These are phyloP conservation scores for Magnusiomyces suaveolens DNA, from an alignment of 1,139 yeast species.

Conservation along the genomic window DNA sequence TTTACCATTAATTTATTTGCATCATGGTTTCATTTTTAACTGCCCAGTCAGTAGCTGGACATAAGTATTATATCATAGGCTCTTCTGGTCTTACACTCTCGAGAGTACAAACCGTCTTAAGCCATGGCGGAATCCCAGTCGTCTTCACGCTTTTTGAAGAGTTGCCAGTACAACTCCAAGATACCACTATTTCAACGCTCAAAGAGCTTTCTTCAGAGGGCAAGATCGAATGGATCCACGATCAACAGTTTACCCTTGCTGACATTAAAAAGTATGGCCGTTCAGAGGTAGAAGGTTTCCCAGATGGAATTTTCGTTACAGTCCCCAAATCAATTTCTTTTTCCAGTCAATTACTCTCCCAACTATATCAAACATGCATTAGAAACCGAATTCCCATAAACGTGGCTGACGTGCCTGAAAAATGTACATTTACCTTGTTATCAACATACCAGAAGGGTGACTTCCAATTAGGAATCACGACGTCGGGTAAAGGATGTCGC, in stretches of 20 bases:
- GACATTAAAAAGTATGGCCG: conserved; percentile 56
- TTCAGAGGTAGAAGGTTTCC: conserved; percentile 47
- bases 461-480: conserved; percentile 75
- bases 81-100: conserved; percentile 19
- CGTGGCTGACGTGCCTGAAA: conserved; percentile 61
- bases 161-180: not conserved
- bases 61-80: conserved; percentile 57
- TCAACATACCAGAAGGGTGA: conserved; percentile 65
- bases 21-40: conserved; percentile 35
- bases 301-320: conserved; percentile 68
- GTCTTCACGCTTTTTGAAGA: conserved; percentile 2
- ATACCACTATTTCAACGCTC: not conserved
- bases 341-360: not conserved
- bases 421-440: conserved; percentile 65
- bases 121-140: conserved; percentile 11
- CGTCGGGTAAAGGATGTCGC: conserved; percentile 85
- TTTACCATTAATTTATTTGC: not conserved
- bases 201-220: not conserved
- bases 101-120: conserved; percentile 10
- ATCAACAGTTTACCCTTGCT: conserved; percentile 33
- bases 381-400: conserved; percentile 70
- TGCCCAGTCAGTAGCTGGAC: conserved; percentile 43
- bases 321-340: conserved; percentile 27
- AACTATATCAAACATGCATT: conserved; percentile 40
- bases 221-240: conserved; percentile 25